Conservation (phyloP, 305 asterid genomes). For the Solanum hybrid region DNA sequence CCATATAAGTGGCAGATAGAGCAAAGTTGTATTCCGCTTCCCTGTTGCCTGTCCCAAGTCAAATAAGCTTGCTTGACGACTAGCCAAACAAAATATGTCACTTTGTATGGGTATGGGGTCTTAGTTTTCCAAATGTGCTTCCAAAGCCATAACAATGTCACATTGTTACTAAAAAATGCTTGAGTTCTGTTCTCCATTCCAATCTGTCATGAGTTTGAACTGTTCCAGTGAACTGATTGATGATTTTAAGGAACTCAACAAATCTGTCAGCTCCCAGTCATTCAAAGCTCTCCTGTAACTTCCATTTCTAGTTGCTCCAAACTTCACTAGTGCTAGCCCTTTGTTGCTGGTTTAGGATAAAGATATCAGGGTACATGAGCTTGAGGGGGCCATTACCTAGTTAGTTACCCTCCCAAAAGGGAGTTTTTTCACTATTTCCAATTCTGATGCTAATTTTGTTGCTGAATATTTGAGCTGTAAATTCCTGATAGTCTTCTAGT, state of each 20-base stretch:
- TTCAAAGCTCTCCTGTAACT: neutral
- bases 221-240: neutral
- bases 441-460: neutral
- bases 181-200: neutral
- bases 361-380: neutral
- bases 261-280: neutral
- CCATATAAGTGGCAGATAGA: neutral
- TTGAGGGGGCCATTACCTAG: neutral
- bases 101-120: neutral
- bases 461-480: neutral
- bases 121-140: neutral
- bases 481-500: neutral
- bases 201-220: neutral
- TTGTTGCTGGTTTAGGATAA: neutral
- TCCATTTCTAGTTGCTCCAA: neutral
- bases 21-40: neutral
- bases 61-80: neutral
- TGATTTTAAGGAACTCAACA: neutral
- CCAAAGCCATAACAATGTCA: neutral
- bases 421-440: neutral
- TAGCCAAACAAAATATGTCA: neutral
- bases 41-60: neutral
- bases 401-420: neutral
- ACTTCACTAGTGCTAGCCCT: neutral
- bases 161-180: neutral